A percentile compares a stretch with the other conserved stretches of the same genome.
Evolutionary conservation across 495 filamentous ascomycete genomes (phyloP).

Genomic region (Filosporella fistucella): DNA sequence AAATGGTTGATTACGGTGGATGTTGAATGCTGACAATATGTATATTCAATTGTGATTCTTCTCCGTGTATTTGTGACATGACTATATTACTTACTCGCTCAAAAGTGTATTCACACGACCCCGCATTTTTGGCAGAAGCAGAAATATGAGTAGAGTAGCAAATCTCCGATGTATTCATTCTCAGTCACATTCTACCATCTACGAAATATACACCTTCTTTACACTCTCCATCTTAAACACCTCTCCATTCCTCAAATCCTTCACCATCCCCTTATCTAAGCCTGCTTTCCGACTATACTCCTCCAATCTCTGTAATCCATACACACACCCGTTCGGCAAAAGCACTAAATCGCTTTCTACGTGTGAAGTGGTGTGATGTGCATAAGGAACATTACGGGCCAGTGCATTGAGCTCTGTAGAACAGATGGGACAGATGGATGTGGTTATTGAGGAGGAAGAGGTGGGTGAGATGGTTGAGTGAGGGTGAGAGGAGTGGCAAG

Average conservation of each 20-base stretch:
- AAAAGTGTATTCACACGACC: too few relatives aligned
- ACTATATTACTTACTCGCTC: too few relatives aligned
- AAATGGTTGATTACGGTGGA: too few relatives aligned
- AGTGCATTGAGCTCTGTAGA: conserved; percentile 90
- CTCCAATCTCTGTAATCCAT: conserved; percentile 69
- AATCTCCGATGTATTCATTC: too few relatives aligned
- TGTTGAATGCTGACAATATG: too few relatives aligned
- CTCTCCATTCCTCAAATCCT: conserved; percentile 76
- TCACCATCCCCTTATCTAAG: conserved; percentile 57
- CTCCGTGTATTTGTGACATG: too few relatives aligned
- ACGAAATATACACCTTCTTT: conserved; percentile 89
- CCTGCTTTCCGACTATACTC: conserved; percentile 74
- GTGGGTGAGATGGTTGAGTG: conserved; percentile 18
- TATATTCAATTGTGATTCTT: too few relatives aligned
- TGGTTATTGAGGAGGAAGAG: conserved; percentile 21
- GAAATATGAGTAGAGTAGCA: too few relatives aligned
- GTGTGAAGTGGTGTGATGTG: conserved; percentile 88
- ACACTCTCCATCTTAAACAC: conserved; percentile 55
- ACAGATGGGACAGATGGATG: conserved; percentile 76
- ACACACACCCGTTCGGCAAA: conserved; percentile 82
- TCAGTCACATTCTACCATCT: too few relatives aligned
- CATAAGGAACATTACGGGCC: conserved; percentile 84
- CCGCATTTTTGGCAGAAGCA: too few relatives aligned
- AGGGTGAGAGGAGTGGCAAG: conserved; percentile 68
- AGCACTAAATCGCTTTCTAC: conserved; percentile 84